Evolutionary conservation across 2,329 filamentous ascomycete genomes (phyloP).

Genomic region (Hypoxylon sp.): DNA sequence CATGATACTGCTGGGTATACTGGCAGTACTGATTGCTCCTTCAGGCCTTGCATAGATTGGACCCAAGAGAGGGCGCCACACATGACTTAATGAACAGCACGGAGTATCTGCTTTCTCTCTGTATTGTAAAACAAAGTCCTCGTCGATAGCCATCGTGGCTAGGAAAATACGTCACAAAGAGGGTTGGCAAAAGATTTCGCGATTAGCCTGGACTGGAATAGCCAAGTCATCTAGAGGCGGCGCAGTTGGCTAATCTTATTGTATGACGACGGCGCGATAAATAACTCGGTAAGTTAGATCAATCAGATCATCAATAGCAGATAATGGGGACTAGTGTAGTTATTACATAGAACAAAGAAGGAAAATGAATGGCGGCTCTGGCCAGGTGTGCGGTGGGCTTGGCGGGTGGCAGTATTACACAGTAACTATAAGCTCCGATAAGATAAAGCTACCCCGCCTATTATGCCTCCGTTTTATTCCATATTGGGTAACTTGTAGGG

Average conservation of each 20-base stretch:
- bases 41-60: background rate
- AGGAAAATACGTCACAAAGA: background rate
- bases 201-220: background rate
- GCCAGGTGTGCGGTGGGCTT: background rate
- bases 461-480: conserved; percentile 26
- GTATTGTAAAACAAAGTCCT: background rate
- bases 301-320: background rate
- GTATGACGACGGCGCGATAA: background rate
- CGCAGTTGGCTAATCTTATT: background rate
- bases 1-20: background rate
- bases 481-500: conserved; percentile 35
- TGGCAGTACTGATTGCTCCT: background rate
- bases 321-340: background rate
- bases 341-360: background rate
- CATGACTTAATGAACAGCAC: background rate
- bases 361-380: background rate
- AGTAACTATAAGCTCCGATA: conserved; percentile 46
- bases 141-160: background rate
- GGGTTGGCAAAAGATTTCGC: background rate
- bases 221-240: background rate
- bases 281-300: background rate
- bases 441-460: conserved; percentile 53
- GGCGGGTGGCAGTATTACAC: background rate
- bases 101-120: background rate
- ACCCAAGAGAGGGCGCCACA: background rate